Conservation (phyloP, 129 eudicot species). For the Scalesia atractyloides region DNA sequence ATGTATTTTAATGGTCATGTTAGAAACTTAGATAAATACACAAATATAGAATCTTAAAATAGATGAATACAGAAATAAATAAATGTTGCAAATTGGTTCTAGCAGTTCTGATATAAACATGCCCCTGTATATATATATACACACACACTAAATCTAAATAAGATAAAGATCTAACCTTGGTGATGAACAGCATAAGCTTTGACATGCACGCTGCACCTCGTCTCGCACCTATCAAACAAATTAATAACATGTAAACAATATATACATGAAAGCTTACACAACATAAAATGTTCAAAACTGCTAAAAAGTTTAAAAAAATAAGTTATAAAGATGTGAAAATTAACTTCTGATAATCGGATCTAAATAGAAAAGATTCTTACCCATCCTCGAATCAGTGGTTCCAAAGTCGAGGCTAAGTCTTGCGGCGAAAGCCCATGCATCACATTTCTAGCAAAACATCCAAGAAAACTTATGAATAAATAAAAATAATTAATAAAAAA, state of each 20-base stretch:
- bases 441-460: constrained; percentile 44
- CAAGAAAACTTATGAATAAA: background rate
- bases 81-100: too few relatives aligned
- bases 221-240: constrained; percentile 63
- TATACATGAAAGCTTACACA: constrained; percentile 12
- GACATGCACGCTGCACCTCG: constrained; percentile 53
- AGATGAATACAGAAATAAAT: too few relatives aligned
- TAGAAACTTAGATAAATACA: too few relatives aligned
- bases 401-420: constrained; percentile 55
- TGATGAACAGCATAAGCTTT: constrained; percentile 35
- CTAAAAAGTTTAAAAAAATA: background rate
- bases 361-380: constrained; percentile 31
- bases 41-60: too few relatives aligned
- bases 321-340: background rate
- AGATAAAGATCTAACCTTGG: constrained; percentile 49
- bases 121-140: too few relatives aligned
- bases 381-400: constrained; percentile 65
- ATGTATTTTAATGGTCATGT: too few relatives aligned
- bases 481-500: constrained; percentile 1
- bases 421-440: constrained; percentile 37
- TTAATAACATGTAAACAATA: background rate
- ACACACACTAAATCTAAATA: background rate
- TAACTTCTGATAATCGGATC: background rate
- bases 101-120: too few relatives aligned
- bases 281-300: background rate